Evolutionary conservation across 2,329 filamentous ascomycete species (phyloP).

Genomic region (Calonectria pseudoturangicola): DNA sequence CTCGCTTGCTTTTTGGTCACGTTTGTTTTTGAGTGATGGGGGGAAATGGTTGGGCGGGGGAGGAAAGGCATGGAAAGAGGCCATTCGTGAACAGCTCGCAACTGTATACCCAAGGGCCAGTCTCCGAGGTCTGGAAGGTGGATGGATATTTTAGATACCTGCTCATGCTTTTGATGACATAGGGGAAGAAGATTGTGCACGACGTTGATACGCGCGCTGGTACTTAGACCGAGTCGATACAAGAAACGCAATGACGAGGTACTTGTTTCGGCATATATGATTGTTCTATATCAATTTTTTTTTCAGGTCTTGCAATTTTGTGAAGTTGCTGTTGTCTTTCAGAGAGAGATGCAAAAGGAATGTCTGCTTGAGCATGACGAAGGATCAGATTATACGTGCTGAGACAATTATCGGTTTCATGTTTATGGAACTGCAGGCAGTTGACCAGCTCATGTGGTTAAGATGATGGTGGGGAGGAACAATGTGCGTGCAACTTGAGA

Average conservation of each 20-base stretch:
- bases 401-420: no score
- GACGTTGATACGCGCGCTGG: conserved; percentile 24
- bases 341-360: no score
- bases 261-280: conserved; percentile 20
- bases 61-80: conserved; percentile 21
- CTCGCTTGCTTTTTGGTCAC: conserved; percentile 32
- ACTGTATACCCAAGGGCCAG: conserved; percentile 32
- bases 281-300: background rate
- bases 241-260: conserved; percentile 34
- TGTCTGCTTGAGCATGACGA: no score
- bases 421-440: no score
- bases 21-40: conserved; percentile 26
- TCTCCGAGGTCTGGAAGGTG: conserved; percentile 31
- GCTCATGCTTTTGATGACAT: conserved; percentile 45
- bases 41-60: conserved; percentile 10
- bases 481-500: background rate
- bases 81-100: conserved; percentile 24
- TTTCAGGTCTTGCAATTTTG: background rate
- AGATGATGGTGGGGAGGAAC: no score
- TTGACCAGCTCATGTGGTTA: no score
- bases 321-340: background rate
- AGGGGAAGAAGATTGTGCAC: conserved; percentile 40
- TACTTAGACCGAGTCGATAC: conserved; percentile 37
- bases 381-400: no score
- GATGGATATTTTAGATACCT: conserved; percentile 51